These are phyloP conservation scores for Phylloporus sp. DNA, from an alignment of 768 basidiomycete species.

Conservation along the genomic window DNA sequence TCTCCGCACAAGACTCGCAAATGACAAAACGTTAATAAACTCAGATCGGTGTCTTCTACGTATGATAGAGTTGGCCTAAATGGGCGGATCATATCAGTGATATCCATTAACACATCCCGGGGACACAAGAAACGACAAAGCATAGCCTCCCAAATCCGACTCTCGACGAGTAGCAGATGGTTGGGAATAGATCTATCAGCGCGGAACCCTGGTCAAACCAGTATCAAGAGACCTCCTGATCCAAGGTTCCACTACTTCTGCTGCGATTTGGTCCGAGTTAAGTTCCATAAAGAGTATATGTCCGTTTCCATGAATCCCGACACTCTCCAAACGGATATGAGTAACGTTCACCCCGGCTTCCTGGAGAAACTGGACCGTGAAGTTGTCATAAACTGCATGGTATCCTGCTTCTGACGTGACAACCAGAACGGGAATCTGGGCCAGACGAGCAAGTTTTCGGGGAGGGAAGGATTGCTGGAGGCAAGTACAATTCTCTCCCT, in stretches of 20 bases:
- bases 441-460: slow-evolving; percentile 40
- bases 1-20: neutral
- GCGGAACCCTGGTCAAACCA: neutral
- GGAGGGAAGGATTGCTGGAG: slow-evolving; percentile 43
- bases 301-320: slow-evolving; percentile 50
- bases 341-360: slow-evolving; percentile 45
- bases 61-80: neutral
- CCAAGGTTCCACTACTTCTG: slow-evolving; percentile 40
- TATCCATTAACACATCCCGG: neutral
- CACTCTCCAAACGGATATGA: slow-evolving; percentile 36
- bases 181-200: neutral
- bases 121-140: neutral
- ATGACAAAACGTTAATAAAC: neutral
- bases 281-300: slow-evolving; percentile 58
- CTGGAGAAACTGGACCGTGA: slow-evolving; percentile 40
- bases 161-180: neutral
- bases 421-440: slow-evolving; percentile 42
- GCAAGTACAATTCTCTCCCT: slow-evolving; percentile 34
- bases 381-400: slow-evolving; percentile 46
- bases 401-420: slow-evolving; percentile 50
- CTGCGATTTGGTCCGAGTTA: slow-evolving; percentile 43
- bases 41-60: too few relatives aligned
- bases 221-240: slow-evolving; percentile 19
- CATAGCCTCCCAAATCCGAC: neutral
- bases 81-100: neutral